A percentile compares a stretch with the other conserved stretches of the same genome.
phyloP scores from a whole-genome alignment of 2,329 filamentous ascomycete genomes.

The Neocucurbitaria cava region DNA sequence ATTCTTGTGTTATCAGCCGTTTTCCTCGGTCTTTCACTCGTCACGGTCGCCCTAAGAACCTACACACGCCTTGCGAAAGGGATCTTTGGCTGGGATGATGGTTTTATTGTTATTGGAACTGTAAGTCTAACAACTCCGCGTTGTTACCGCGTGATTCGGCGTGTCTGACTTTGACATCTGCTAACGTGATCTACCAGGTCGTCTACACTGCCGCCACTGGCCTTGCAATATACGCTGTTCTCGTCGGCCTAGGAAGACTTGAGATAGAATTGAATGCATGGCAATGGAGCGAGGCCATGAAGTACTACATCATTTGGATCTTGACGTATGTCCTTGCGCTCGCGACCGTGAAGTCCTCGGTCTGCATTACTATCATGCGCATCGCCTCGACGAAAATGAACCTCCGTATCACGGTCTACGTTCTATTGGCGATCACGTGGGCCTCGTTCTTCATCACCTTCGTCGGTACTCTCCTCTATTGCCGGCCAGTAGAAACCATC shows the following conservation, averaged over 20 bases:
- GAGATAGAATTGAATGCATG: constrained; percentile 25
- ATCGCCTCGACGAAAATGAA: constrained; percentile 28
- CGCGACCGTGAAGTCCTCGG: constrained; percentile 29
- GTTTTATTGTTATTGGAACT: constrained; percentile 20
- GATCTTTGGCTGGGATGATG: constrained; percentile 25
- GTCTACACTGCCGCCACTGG: constrained; percentile 19
- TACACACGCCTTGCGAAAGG: constrained; percentile 23
- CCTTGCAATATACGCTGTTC: constrained; percentile 21
- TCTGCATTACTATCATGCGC: constrained; percentile 33
- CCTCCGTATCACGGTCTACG: constrained; percentile 22
- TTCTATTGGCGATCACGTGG: constrained; percentile 25
- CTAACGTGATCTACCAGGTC: constrained; percentile 6
- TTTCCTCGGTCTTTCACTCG: constrained; percentile 21
- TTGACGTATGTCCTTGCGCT: constrained; percentile 31
- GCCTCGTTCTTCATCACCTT: constrained; percentile 31
- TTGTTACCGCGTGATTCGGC: neutral
- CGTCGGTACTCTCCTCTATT: constrained; percentile 26
- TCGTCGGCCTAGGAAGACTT: constrained; percentile 27
- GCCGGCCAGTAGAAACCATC: constrained; percentile 21
- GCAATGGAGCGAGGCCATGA: constrained; percentile 26
- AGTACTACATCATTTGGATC: constrained; percentile 37
- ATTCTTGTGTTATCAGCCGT: constrained; percentile 22
- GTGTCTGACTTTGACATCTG: neutral
- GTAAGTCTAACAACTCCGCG: constrained; percentile 12
- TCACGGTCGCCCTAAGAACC: constrained; percentile 23